These are phyloP conservation scores for Schizophyllum commune DNA, from an alignment of 1,284 basidiomycete genomes.

Conservation along the genomic window DNA sequence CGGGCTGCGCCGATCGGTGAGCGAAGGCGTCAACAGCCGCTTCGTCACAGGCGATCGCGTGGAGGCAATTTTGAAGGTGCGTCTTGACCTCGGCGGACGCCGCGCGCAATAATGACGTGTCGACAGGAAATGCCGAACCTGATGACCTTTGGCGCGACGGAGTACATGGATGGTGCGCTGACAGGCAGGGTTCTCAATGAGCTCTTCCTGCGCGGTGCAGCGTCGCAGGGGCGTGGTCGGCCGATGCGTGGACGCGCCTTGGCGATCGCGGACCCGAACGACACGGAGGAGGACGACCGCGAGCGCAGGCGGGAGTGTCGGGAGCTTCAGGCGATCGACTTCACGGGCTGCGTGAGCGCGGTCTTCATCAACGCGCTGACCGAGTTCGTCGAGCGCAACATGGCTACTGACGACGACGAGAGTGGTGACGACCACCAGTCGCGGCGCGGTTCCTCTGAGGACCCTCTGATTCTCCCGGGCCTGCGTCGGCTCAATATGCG, in stretches of 20 bases:
- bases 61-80: slow-evolving; percentile 73
- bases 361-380: slow-evolving; percentile 80
- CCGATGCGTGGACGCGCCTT: slow-evolving; percentile 59
- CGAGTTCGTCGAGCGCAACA: slow-evolving; percentile 64
- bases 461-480: slow-evolving; percentile 62
- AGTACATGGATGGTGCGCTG: slow-evolving; percentile 92
- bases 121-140: slow-evolving; percentile 79
- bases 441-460: slow-evolving; percentile 13
- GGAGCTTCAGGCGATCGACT: slow-evolving; percentile 83
- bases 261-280: slow-evolving; percentile 31
- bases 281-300: slow-evolving; percentile 61
- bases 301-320: slow-evolving; percentile 71
- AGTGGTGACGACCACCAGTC: slow-evolving; percentile 18
- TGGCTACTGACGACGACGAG: slow-evolving; percentile 52
- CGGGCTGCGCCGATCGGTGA: slow-evolving; percentile 87
- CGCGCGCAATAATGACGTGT: slow-evolving; percentile 2
- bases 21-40: slow-evolving; percentile 81
- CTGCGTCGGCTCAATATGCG: slow-evolving; percentile 81
- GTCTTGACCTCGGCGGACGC: slow-evolving; percentile 12
- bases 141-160: slow-evolving; percentile 81
- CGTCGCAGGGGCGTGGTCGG: slow-evolving; percentile 60
- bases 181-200: slow-evolving; percentile 78
- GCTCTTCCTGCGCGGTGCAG: slow-evolving; percentile 74
- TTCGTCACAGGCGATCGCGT: slow-evolving; percentile 91
- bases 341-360: slow-evolving; percentile 91